Evolutionary conservation across 1,284 basidiomycete genomes (phyloP), one percentile per base, ranked within the genome.

Genomic region (Tilletia indica): DNA sequence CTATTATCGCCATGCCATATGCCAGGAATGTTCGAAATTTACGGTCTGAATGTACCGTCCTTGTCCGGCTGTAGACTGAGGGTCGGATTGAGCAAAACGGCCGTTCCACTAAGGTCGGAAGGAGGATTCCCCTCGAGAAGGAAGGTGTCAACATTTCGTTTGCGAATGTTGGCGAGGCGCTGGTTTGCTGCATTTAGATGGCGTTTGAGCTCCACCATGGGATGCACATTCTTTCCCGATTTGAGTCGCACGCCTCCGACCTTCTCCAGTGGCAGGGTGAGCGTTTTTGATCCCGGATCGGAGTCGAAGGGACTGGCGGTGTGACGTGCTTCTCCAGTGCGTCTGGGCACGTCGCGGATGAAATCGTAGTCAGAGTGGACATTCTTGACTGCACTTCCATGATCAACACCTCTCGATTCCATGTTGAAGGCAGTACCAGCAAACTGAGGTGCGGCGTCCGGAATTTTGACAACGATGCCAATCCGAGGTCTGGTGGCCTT

Each of bases 161-260:
- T 38, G n/a, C 61, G 61, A 14, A 64, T 64, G 34, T 25, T 21
- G 5, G 61, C 36, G 36, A 64, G 61, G 16, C 34, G 31, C 12
- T 14, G 34, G 21, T 64, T 38, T 38, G 61, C 61, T 9, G 61
- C 34, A 14, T 64, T 19, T 4, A 64, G 38, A 42, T 64, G 61
- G 14, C 61, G 61, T 38, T 39, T 34, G 14, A 64, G n/a, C 14
- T 64, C 36, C 6, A 19, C 34, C 36, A 14, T 12, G 12, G 61
- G 61, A 6, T 64, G 61, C 9, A 38, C 19, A 19, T 64, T 34
- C n/a, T 39, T 11, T 4, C 36, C 38, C 34, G 31, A 9, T 34
- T 64, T 64, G 34, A 64, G 36, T 9, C 38, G 61, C 19, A 64
- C 61, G 36, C 61, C 61, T 11, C 38, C 61, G 5, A 64, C 61